Evolutionary conservation across 2,329 filamentous ascomycete genomes (phyloP).

Genomic region (Pseudogymnoascus sp.): DNA sequence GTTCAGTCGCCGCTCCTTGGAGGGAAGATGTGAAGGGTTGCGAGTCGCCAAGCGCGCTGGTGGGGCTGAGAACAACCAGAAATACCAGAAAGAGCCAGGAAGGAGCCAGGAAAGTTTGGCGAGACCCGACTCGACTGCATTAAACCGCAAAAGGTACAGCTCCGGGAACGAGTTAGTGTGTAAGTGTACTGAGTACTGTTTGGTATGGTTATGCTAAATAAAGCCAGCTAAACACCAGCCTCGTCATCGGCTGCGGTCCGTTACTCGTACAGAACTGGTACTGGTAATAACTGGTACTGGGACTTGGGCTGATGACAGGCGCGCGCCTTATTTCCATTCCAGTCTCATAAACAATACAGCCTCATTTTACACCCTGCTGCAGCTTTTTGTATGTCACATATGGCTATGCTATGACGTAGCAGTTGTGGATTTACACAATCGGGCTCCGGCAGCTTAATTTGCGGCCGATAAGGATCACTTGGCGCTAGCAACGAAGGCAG

Average conservation of each 20-base stretch:
- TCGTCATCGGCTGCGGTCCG: slow-evolving; percentile 1
- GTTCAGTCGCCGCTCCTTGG: slow-evolving; percentile 5
- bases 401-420: background rate
- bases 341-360: background rate
- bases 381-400: background rate
- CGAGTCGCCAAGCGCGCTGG: slow-evolving; percentile 1
- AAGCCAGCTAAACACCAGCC: background rate
- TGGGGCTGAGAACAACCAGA: slow-evolving; percentile 1
- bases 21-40: slow-evolving; percentile 3
- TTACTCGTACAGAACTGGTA: background rate
- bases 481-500: background rate
- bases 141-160: slow-evolving; percentile 7
- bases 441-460: background rate
- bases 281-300: too few relatives aligned
- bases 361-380: background rate
- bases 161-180: background rate
- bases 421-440: background rate
- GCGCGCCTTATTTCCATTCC: background rate
- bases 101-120: background rate
- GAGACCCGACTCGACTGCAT: background rate
- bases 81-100: background rate
- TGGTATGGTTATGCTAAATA: background rate
- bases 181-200: too few relatives aligned
- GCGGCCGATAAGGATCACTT: slow-evolving; percentile 1
- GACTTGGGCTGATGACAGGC: too few relatives aligned